Conservation (phyloP, 2,329 filamentous ascomycete genomes). For the Arthrobotrys iridis region DNA sequence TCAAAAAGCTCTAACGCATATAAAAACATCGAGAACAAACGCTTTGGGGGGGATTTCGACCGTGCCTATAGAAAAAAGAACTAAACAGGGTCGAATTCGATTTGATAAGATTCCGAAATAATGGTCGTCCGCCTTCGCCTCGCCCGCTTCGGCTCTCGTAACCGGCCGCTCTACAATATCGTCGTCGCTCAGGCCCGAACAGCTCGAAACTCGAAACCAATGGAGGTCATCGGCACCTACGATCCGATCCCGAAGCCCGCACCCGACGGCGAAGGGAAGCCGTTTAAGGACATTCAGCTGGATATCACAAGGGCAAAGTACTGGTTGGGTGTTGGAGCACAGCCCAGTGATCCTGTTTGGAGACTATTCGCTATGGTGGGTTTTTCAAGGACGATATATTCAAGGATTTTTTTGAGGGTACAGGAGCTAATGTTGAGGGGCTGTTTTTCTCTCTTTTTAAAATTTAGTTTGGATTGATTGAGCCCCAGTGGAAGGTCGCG, state of each 20-base stretch:
- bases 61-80: too few species aligned
- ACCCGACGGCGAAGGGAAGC: slow-evolving; percentile 71
- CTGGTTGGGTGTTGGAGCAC: slow-evolving; percentile 96
- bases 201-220: slow-evolving; percentile 83
- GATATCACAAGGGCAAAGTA: slow-evolving; percentile 85
- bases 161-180: slow-evolving; percentile 96
- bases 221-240: slow-evolving; percentile 89
- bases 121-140: slow-evolving; percentile 97
- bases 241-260: slow-evolving; percentile 73
- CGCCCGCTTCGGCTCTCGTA: slow-evolving; percentile 88
- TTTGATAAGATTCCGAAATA: too few species aligned
- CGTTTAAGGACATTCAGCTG: slow-evolving; percentile 91
- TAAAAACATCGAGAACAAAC: too few species aligned
- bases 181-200: slow-evolving; percentile 93
- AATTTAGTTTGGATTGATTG: slow-evolving; percentile 56
- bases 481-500: slow-evolving; percentile 56
- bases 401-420: neutral
- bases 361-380: slow-evolving; percentile 80
- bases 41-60: too few species aligned
- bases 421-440: slow-evolving; percentile 20
- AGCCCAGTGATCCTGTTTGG: slow-evolving; percentile 91
- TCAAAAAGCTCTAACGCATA: too few species aligned
- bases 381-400: neutral
- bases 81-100: too few species aligned
- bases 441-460: too few species aligned